phyloP scores from a whole-genome alignment of 2,329 filamentous ascomycete genomes.

The Diplocarpon mali region DNA sequence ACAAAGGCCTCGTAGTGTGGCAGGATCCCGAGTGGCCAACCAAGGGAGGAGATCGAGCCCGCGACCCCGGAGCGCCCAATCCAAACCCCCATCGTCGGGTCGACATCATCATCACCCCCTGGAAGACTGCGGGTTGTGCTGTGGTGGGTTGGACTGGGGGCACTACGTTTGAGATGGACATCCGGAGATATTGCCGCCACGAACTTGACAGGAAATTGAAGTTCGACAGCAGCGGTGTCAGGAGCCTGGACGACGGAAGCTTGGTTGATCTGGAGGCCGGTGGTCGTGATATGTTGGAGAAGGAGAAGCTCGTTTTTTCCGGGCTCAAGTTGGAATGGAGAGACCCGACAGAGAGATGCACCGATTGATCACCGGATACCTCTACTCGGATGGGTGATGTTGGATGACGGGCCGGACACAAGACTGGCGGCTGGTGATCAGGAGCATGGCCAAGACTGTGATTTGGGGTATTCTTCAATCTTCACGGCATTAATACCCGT shows the following conservation, averaged over 20 bases:
- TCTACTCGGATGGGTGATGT: not conserved
- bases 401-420: not conserved
- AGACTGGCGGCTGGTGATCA: not conserved
- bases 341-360: slow-evolving; percentile 51
- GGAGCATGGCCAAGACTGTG: too few relatives aligned
- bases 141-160: slow-evolving; percentile 81
- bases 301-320: slow-evolving; percentile 72
- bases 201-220: slow-evolving; percentile 52
- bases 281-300: slow-evolving; percentile 50
- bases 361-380: slow-evolving; percentile 9
- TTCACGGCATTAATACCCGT: too few relatives aligned
- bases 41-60: slow-evolving; percentile 26
- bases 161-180: slow-evolving; percentile 80
- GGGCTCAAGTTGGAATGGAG: slow-evolving; percentile 61
- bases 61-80: slow-evolving; percentile 38
- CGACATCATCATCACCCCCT: slow-evolving; percentile 84
- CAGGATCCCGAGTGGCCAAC: slow-evolving; percentile 50
- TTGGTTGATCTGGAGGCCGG: slow-evolving; percentile 63
- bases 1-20: slow-evolving; percentile 92
- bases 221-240: slow-evolving; percentile 83
- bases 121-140: slow-evolving; percentile 81
- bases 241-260: slow-evolving; percentile 51
- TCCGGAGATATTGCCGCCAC: slow-evolving; percentile 69
- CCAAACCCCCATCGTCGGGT: slow-evolving; percentile 72
- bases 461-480: too few relatives aligned